phyloP scores from a whole-genome alignment of 176 grass and related monocot genomes.

The Triticum urartu region DNA sequence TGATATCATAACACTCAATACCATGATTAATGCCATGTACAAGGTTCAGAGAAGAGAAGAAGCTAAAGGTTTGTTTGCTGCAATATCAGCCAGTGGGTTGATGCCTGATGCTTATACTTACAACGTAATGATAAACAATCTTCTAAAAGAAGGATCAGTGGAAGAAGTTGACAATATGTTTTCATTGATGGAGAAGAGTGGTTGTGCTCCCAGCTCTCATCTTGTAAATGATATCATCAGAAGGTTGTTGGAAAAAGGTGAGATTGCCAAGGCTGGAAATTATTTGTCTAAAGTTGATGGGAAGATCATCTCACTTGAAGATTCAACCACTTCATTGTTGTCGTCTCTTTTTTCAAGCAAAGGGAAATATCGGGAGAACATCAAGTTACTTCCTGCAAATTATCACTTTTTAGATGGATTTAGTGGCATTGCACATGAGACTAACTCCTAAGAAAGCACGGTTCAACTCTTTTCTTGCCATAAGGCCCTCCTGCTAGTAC shows the following conservation, averaged over 20 bases:
- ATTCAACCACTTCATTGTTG: not conserved
- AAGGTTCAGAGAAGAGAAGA: too few species aligned
- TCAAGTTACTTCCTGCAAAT: not conserved
- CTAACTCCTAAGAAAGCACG: not conserved
- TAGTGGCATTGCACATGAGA: not conserved
- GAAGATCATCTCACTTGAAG: not conserved
- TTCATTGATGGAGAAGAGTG: not conserved
- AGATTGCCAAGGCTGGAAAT: not conserved
- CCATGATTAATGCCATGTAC: too few species aligned
- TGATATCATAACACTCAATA: too few species aligned
- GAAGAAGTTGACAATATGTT: not conserved
- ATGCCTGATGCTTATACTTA: not conserved
- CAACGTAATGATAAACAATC: not conserved
- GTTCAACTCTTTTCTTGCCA: not conserved
- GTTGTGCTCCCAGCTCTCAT: not conserved
- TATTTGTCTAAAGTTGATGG: not conserved
- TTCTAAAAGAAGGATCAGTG: not conserved
- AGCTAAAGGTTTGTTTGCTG: too few species aligned
- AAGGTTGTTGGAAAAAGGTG: not conserved
- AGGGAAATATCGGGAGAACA: not conserved
- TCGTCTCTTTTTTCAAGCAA: not conserved
- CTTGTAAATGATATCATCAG: not conserved
- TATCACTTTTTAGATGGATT: not conserved
- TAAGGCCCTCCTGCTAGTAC: not conserved
- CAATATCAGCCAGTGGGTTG: not conserved